These are phyloP conservation scores for Arthroderma sp. DNA, from an alignment of 2,329 filamentous ascomycete genomes.

Conservation along the genomic window DNA sequence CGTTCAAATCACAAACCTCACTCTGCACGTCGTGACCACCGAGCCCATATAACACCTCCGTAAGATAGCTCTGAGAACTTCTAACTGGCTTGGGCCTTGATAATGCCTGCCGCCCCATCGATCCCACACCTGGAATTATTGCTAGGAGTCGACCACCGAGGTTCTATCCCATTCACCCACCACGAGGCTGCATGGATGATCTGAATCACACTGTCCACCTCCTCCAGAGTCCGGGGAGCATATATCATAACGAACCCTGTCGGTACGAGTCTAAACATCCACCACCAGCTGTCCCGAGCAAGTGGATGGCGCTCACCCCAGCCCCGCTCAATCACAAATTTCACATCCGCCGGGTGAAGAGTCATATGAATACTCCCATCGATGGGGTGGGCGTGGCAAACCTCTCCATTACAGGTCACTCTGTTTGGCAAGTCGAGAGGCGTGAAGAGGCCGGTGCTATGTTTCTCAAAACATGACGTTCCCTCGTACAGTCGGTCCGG, in stretches of 20 bases:
- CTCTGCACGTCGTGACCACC: not conserved
- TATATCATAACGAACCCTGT: conserved; percentile 71
- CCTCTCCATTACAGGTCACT: conserved; percentile 51
- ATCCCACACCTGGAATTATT: not conserved
- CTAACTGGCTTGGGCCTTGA: not conserved
- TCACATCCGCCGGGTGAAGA: conserved; percentile 66
- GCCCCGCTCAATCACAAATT: conserved; percentile 56
- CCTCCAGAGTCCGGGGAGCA: conserved; percentile 57
- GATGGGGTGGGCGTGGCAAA: conserved; percentile 66
- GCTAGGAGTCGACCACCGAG: conserved; percentile 5
- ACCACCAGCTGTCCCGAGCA: conserved; percentile 47
- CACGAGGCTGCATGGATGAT: conserved; percentile 66
- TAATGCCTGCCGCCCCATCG: not conserved
- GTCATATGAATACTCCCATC: conserved; percentile 70
- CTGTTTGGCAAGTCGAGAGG: conserved; percentile 21
- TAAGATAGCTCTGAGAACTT: no score
- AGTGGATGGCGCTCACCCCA: conserved; percentile 61
- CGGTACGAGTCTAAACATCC: conserved; percentile 57
- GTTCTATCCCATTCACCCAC: conserved; percentile 33
- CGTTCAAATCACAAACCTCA: not conserved
- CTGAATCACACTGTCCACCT: conserved; percentile 53
- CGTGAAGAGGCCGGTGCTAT: conserved; percentile 64
- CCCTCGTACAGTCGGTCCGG: conserved; percentile 46
- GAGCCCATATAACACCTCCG: no score
- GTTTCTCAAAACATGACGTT: conserved; percentile 69